Base-by-base conservation (phyloP, 345 rosid species). In the Physaria fendleri region DNA sequence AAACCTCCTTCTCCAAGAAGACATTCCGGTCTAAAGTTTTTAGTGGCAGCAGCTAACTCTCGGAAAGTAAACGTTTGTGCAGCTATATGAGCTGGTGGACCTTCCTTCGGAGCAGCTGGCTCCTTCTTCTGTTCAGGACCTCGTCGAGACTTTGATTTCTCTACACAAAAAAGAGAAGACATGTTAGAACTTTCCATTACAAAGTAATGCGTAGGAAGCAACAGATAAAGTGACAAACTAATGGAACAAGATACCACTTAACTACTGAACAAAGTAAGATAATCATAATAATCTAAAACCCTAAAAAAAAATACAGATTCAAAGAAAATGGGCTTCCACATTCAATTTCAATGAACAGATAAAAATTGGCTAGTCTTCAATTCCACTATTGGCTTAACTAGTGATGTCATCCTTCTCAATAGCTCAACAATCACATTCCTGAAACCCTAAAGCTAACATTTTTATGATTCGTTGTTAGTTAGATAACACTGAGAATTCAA, bases 41-140 rank as follows among this genome's bases (percentile, higher is more conserved):
- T n/a, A n/a, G n/a, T n/a, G n/a, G n/a, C n/a, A n/a, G n/a, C n/a
- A n/a, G n/a, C n/a, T 73, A 93, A 85, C 76, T 93, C 99, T 42
- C 81, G 67, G 63, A 88, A 93, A 41, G 97, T 85, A 80, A 89
- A 93, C 17, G 89, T 93, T 71, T 87, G 97, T 7, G 95, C 99
- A 29, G 96, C 92, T 48, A 91, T 88, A 75, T 76, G 77, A 30
- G 82, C 79, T 0, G 90, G 77, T 38, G 91, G 64, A 20, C 84
- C 86, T 64, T 89, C 97, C 63, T 83, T 89, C 23, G 91, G 86
- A 61, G 80, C 69, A 4, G 60, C 32, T n/a, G 75, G 63, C 53
- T 91, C 96, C 77, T 81, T n/a, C n/a, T n/a, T 88, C n/a, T 73
- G 70, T 40, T 88, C 93, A 6, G 84, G 63, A 59, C 68, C 81